phyloP scores from a whole-genome alignment of 1,284 basidiomycete genomes.

The Prillingera fragicola region DNA sequence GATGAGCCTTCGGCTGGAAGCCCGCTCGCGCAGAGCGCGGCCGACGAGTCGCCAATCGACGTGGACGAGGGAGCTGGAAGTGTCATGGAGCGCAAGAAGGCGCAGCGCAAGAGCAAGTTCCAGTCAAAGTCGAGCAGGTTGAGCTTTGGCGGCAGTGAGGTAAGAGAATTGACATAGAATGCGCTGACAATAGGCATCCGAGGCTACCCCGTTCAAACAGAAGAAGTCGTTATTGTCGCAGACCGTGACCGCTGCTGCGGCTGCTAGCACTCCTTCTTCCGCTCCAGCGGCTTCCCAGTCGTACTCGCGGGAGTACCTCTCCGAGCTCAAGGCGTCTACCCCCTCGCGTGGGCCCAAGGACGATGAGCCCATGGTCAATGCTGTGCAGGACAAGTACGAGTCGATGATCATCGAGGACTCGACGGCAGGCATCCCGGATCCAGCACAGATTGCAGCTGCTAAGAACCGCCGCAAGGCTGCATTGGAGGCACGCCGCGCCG shows the following conservation, averaged over 20 bases:
- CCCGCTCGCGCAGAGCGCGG: constrained; percentile 23
- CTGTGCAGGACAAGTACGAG: constrained; percentile 43
- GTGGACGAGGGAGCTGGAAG: constrained; percentile 25
- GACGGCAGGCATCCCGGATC: constrained; percentile 61
- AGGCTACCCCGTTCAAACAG: constrained; percentile 39
- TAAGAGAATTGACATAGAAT: constrained; percentile 1
- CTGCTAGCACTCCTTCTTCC: constrained; percentile 30
- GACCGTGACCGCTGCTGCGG: constrained; percentile 28
- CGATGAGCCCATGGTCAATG: constrained; percentile 46
- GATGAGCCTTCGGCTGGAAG: constrained; percentile 24
- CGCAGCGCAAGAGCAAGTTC: constrained; percentile 28
- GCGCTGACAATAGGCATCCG: constrained; percentile 13
- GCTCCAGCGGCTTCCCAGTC: constrained; percentile 50
- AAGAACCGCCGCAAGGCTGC: constrained; percentile 69
- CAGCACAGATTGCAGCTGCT: constrained; percentile 68
- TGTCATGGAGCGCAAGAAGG: constrained; percentile 43
- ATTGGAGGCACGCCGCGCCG: constrained; percentile 48
- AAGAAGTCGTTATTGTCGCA: constrained; percentile 47
- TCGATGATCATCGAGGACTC: constrained; percentile 46
- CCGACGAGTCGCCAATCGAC: constrained; percentile 8
- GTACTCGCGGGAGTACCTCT: constrained; percentile 72
- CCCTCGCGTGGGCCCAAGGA: constrained; percentile 54
- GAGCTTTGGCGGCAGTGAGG: constrained; percentile 83
- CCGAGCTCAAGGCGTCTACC: constrained; percentile 76
- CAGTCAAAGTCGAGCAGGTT: constrained; percentile 48